Evolutionary conservation across 495 filamentous ascomycete species (phyloP).

Genomic region (Halenospora varia): DNA sequence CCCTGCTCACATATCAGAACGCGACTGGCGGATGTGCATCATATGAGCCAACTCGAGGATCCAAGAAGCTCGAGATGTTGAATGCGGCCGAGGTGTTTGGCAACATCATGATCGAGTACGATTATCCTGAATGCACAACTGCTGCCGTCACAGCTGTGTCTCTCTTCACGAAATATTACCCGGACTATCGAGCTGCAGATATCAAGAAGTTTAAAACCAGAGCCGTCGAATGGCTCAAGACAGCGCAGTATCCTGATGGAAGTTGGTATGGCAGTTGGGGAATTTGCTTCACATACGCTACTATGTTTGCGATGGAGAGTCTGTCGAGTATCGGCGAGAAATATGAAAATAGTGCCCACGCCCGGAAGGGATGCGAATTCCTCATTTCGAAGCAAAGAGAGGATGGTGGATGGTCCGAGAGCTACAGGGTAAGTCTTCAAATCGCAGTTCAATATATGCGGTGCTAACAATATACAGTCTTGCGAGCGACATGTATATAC

Average conservation of each 20-base stretch:
- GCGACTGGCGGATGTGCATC: constrained; percentile 81
- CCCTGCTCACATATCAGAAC: constrained; percentile 90
- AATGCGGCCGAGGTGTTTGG: constrained; percentile 98
- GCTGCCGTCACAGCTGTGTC: constrained; percentile 87
- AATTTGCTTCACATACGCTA: constrained; percentile 95
- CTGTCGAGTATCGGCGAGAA: constrained; percentile 77
- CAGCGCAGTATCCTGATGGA: constrained; percentile 73
- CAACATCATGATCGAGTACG: constrained; percentile 95
- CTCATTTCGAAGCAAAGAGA: constrained; percentile 74
- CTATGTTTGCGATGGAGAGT: constrained; percentile 91
- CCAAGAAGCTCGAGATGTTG: constrained; percentile 71
- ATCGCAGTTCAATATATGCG: background rate
- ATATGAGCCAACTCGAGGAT: constrained; percentile 80
- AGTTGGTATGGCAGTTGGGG: constrained; percentile 98
- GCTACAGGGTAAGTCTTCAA: constrained; percentile 68
- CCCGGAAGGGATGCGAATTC: constrained; percentile 79
- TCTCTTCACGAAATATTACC: constrained; percentile 76
- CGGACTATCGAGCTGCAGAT: constrained; percentile 70
- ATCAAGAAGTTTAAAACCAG: constrained; percentile 66
- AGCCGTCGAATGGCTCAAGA: constrained; percentile 78
- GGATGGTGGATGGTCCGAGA: constrained; percentile 97
- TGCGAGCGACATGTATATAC: constrained; percentile 50
- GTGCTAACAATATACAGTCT: constrained; percentile 31
- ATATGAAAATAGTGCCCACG: constrained; percentile 65
- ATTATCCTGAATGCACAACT: constrained; percentile 96